A percentile compares a stretch with the other conserved stretches of the same genome.
These are phyloP conservation scores for Zelonia costaricensis DNA, from an alignment of 208 protist genomes.

Conservation along the genomic window DNA sequence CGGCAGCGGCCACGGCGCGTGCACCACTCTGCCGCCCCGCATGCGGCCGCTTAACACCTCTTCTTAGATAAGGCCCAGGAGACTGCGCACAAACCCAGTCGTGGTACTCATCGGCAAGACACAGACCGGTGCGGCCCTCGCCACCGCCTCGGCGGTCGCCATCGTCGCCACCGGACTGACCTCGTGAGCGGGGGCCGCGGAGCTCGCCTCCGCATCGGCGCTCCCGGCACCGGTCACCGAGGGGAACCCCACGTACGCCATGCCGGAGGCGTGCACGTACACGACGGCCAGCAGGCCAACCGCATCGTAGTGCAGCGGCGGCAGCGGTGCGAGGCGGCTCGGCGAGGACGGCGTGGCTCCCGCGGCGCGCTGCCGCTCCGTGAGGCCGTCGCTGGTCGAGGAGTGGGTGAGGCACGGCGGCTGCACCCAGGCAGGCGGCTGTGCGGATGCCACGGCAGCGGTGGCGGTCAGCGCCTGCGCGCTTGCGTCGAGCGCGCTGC, in stretches of 20 bases:
- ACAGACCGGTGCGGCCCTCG: constrained; percentile 4
- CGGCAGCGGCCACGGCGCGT: no score
- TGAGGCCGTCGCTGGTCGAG: neutral
- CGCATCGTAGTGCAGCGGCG: constrained; percentile 25
- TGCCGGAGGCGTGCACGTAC: constrained; percentile 57
- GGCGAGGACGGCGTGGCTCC: no score
- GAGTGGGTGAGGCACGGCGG: constrained; percentile 9
- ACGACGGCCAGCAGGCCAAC: constrained; percentile 62
- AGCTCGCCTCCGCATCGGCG: neutral
- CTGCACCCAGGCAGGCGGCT: constrained; percentile 3
- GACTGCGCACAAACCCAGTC: constrained; percentile 23
- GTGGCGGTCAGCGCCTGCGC: neutral
- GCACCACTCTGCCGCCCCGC: no score
- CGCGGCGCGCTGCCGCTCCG: neutral
- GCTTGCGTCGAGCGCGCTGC: neutral
- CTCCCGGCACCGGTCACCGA: neutral
- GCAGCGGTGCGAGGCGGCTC: neutral
- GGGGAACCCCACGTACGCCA: constrained; percentile 55
- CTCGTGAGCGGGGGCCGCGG: neutral
- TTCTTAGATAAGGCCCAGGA: constrained; percentile 20
- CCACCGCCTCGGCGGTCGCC: neutral
- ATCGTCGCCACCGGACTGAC: neutral
- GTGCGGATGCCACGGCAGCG: no score
- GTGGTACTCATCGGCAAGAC: constrained; percentile 24
- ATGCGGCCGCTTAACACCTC: neutral